These are phyloP conservation scores for Calonectria hawksworthii DNA, from an alignment of 2,329 filamentous ascomycete species.

Conservation along the genomic window DNA sequence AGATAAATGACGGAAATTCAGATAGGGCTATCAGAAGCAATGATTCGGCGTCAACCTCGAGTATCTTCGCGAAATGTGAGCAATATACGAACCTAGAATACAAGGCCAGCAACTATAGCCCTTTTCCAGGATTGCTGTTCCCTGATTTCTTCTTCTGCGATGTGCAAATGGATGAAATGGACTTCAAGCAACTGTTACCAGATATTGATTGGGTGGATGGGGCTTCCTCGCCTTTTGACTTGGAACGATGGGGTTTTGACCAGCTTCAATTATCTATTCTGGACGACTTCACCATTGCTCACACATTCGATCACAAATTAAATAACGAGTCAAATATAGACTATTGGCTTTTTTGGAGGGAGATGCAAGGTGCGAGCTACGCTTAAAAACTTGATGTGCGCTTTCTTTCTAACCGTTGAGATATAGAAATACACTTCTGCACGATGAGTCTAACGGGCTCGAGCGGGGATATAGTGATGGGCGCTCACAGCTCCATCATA, in stretches of 20 bases:
- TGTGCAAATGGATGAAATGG: neutral
- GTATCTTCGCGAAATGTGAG: neutral
- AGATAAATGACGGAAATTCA: neutral
- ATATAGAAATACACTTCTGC: neutral
- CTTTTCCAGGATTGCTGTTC: too few relatives aligned
- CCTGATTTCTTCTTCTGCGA: too few relatives aligned
- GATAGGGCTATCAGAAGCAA: neutral
- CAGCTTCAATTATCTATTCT: neutral
- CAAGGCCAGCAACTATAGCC: neutral
- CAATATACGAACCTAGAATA: neutral
- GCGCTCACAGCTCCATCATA: too few relatives aligned
- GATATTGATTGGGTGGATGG: neutral
- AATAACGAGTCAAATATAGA: neutral
- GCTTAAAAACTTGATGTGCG: accelerated
- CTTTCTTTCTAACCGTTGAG: neutral
- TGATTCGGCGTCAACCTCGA: neutral
- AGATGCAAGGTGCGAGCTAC: neutral
- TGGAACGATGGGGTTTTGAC: neutral
- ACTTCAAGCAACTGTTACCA: neutral
- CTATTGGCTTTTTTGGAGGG: neutral
- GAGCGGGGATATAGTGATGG: neutral
- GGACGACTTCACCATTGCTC: accelerated
- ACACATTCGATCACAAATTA: neutral
- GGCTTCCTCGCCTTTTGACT: neutral
- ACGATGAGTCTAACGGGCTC: neutral